Base-by-base conservation (phyloP, 768 basidiomycete genomes). In the Gymnopilus dilepis region DNA sequence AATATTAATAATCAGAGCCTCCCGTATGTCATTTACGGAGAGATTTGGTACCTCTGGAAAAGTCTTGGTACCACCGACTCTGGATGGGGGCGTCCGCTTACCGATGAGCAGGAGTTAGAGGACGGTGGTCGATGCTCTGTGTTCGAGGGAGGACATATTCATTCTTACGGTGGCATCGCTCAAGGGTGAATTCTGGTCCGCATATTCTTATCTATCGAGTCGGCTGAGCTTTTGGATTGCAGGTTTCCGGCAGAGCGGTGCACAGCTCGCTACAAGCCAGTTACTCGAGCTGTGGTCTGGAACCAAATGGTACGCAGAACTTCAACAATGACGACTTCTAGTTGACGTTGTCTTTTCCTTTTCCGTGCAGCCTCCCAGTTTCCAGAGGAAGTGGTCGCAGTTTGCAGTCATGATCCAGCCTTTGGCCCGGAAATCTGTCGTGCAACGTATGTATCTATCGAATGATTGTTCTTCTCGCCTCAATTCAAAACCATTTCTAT, bases 81-180 rank as follows among this genome's bases (percentile, higher is more conserved):
- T 1, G 52, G 52, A 7, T 54, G 52, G 52, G 52, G 52, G 1
- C 34, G 52, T 38, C 52, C 52, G n/a, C 52, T 54, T 11, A 54
- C 52, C 6, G 52, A 54, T 28, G 52, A 54, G 31, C 52, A 54
- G 52, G 52, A 54, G 33, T 15, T 54, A 33, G 52, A 54, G 22
- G 52, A 54, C 15, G 52, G 52, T 38, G 52, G 52, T 17, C 52
- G 52, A 4, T 54, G 52, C 34, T 54, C 52, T 37, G 52, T 54
- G 6, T 54, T 54, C 19, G 52, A 54, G 26, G 52, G 52, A 17
- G 52, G 52, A 3, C 52, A 54, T 54, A 54, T 54, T 28, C 52
- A 54, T 22, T 26, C 33, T n/a, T 54, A 54, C 17, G 52, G 34
- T 40, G 38, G 34, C 24, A 17, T 54, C 26, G 52, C 52, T 8